Conservation (phyloP, 2,329 filamentous ascomycete genomes). For the Coniochaeta pulveracea region DNA sequence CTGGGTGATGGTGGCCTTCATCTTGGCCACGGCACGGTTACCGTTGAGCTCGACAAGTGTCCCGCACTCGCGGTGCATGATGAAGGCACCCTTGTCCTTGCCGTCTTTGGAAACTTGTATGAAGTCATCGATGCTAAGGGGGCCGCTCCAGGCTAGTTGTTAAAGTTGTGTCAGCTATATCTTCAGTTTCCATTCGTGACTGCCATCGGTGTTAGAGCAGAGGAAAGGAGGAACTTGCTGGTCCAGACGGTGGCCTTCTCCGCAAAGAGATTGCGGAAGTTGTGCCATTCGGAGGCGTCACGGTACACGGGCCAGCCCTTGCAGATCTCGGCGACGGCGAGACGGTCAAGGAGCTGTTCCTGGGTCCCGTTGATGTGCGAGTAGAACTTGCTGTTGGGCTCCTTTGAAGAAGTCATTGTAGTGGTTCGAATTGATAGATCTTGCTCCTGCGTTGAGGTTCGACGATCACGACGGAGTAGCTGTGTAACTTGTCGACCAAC, state of each 20-base stretch:
- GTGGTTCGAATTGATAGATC: neutral
- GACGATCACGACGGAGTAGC: too few species aligned
- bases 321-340: constrained; percentile 37
- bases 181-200: too few species aligned
- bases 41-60: constrained; percentile 31
- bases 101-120: constrained; percentile 36
- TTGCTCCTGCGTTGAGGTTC: too few species aligned
- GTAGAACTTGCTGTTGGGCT: constrained; percentile 21
- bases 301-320: constrained; percentile 43
- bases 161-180: neutral
- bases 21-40: constrained; percentile 36
- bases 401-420: constrained; percentile 18
- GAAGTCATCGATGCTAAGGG: constrained; percentile 30
- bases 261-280: constrained; percentile 36
- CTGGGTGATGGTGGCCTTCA: constrained; percentile 43
- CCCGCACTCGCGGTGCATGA: constrained; percentile 44
- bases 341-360: constrained; percentile 28
- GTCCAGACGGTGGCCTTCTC: constrained; percentile 36
- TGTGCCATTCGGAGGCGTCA: constrained; percentile 40
- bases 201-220: neutral
- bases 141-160: constrained; percentile 32
- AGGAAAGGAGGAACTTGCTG: constrained; percentile 21
- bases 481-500: too few species aligned
- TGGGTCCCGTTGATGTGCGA: constrained; percentile 32
- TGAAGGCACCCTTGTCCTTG: constrained; percentile 39